phyloP scores from a whole-genome alignment of 2,329 filamentous ascomycete species.

The Karstenula rhodostoma region DNA sequence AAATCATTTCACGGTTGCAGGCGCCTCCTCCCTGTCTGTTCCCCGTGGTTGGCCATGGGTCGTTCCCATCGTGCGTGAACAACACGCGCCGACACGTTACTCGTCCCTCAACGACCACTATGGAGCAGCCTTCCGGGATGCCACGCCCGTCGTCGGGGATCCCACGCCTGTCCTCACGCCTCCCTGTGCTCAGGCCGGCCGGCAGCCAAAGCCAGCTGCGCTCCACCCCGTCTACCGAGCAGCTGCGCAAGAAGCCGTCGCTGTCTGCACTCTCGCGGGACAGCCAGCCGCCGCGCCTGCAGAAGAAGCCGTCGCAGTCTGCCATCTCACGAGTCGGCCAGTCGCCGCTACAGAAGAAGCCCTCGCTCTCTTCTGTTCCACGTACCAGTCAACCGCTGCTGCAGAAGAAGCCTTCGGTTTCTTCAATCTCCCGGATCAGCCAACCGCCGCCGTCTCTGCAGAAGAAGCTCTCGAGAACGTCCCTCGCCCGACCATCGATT shows the following conservation, averaged over 20 bases:
- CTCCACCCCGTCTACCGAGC: slow-evolving; percentile 57
- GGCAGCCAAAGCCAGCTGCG: slow-evolving; percentile 52
- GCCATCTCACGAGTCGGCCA: slow-evolving; percentile 17
- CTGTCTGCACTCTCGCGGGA: slow-evolving; percentile 33
- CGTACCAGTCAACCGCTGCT: slow-evolving; percentile 25
- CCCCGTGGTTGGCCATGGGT: slow-evolving; percentile 21
- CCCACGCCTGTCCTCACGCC: slow-evolving; percentile 60
- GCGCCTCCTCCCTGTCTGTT: slow-evolving; percentile 17
- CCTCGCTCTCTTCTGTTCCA: slow-evolving; percentile 31
- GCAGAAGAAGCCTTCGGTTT: slow-evolving; percentile 42
- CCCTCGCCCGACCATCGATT: slow-evolving; percentile 36
- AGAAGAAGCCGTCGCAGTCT: slow-evolving; percentile 40
- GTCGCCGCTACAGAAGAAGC: slow-evolving; percentile 39
- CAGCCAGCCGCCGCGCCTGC: slow-evolving; percentile 28
- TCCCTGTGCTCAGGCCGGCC: slow-evolving; percentile 58
- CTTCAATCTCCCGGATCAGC: slow-evolving; percentile 20
- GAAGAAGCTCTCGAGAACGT: slow-evolving; percentile 24
- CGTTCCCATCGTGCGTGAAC: slow-evolving; percentile 8
- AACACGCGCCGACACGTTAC: slow-evolving; percentile 18
- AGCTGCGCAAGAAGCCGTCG: slow-evolving; percentile 36
- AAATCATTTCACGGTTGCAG: slow-evolving; percentile 3
- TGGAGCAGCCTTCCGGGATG: slow-evolving; percentile 43
- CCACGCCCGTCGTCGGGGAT: slow-evolving; percentile 46
- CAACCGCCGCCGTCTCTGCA: slow-evolving; percentile 40
- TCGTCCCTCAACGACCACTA: slow-evolving; percentile 27